Percentiles rank a stretch among this genome's conserved stretches.
Evolutionary conservation across 768 basidiomycete species (phyloP).

Genomic region (Baorangia bicolor): DNA sequence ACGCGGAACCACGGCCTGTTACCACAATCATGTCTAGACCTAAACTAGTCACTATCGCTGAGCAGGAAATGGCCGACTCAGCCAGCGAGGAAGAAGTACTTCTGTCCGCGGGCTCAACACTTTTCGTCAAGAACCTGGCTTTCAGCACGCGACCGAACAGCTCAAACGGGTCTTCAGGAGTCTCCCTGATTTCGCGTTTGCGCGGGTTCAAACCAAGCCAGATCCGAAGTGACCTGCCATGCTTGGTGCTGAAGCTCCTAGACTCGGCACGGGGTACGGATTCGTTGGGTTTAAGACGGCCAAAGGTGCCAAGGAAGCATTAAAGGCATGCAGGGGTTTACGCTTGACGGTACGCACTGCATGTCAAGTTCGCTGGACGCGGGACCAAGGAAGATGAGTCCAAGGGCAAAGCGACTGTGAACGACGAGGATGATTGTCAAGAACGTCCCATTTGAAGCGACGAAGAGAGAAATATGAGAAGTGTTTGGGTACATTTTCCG

Average conservation of each 20-base stretch:
- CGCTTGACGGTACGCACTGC: constrained; percentile 81
- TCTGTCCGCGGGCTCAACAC: no score
- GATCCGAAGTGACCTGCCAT: no score
- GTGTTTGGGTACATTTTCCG: constrained; percentile 72
- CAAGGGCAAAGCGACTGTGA: constrained; percentile 38
- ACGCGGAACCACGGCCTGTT: constrained; percentile 12
- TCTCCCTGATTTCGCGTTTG: constrained; percentile 80
- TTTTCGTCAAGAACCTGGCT: constrained; percentile 92
- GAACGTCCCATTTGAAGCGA: no score
- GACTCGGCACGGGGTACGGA: constrained; percentile 96
- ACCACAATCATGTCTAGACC: constrained; percentile 15
- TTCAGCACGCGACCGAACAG: constrained; percentile 77
- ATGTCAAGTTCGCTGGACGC: constrained; percentile 86
- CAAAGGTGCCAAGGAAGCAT: constrained; percentile 74
- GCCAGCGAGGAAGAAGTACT: constrained; percentile 39
- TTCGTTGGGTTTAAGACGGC: constrained; percentile 86
- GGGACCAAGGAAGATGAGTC: constrained; percentile 61
- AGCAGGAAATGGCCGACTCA: no score
- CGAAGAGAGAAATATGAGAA: constrained; percentile 87
- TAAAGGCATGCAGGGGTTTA: constrained; percentile 74
- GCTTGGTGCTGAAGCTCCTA: no score
- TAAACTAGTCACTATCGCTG: constrained; percentile 42
- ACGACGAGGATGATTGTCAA: constrained; percentile 94
- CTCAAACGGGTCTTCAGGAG: constrained; percentile 67
- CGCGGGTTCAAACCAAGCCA: no score